Conservation (phyloP, 139 green algal species). For the Chlorella sp. region DNA sequence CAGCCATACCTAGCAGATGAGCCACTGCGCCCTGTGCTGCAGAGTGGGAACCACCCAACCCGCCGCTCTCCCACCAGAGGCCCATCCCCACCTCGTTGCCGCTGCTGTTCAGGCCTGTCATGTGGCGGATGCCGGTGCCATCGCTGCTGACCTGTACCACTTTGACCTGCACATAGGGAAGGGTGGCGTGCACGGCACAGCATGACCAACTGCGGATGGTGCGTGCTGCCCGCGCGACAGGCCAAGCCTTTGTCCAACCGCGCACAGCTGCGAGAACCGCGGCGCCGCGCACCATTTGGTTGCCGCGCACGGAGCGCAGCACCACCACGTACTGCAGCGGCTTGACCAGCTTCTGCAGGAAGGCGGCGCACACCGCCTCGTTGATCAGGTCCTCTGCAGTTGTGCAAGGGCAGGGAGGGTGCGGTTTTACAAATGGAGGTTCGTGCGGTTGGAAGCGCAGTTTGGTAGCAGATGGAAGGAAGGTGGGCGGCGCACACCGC, state of each 20-base stretch:
- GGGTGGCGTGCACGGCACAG: no score
- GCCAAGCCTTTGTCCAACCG: no score
- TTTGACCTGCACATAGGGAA: conserved; percentile 42
- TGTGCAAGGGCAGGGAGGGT: background rate
- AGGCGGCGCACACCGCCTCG: conserved; percentile 12
- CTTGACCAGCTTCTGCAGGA: conserved; percentile 42
- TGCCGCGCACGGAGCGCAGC: conserved; percentile 59
- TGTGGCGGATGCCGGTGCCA: conserved; percentile 26
- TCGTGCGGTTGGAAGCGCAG: background rate
- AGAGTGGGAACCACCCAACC: no score
- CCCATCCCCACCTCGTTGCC: background rate
- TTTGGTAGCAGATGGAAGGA: background rate
- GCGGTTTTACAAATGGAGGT: background rate
- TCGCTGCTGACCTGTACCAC: conserved; percentile 38
- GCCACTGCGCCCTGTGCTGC: no score
- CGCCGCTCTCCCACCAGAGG: no score
- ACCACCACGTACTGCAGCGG: conserved; percentile 77
- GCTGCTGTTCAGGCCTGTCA: conserved; percentile 21
- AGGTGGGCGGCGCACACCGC: background rate
- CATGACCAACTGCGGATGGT: no score
- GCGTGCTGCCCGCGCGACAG: no score
- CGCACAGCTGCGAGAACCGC: no score
- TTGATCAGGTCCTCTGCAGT: conserved; percentile 22
- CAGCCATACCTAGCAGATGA: no score
- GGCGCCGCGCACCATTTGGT: conserved; percentile 25